Evolutionary conservation across 2,329 filamentous ascomycete genomes (phyloP), one percentile per base, ranked within the genome.

Genomic region (Aspergillus caelatus): DNA sequence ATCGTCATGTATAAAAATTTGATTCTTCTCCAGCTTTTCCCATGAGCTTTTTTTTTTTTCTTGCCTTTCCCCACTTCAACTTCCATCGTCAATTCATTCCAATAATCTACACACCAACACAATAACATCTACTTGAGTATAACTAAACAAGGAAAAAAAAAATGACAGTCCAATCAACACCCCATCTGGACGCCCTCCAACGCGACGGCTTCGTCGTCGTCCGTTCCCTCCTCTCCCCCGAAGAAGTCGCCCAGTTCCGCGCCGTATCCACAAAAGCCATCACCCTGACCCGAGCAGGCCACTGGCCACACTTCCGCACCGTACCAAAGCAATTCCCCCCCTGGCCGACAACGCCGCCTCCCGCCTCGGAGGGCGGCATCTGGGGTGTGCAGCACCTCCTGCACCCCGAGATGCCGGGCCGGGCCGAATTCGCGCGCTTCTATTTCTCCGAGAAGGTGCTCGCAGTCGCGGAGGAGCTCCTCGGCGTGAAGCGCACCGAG

Each of bases 281-380:
- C 23, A 74, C 79, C 2, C 80, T 87, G 48, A 90, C 91, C 48
- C 88, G 91, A 66, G 70, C 81, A n/a, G 92, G 92, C 43, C 73
- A 83, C 66, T 97, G 93, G 93, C 91, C 91, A 3, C 85, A 91
- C 78, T 88, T 96, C 72, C 90, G 93, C 67, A 94, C 91, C 0
- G 86, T 95, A 2, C 91, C 91, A 60, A 96, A 96, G 78, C 93
- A 96, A 78, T 97, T 96, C 80, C 93, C 93, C 0, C 93, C 93
- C 0, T 96, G 93, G 93, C 82, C 85, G 5, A 82, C 82, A n/a
- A 81, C 83, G 57, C 80, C 83, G 1, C 80, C 82, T 0, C 78
- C 80, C 1, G 76, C 77, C 43, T 74, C 74, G 0, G 77, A 81
- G 57, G 79, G 83, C 58, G 92, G 92, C 23, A 96, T 96, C 77